These are phyloP conservation scores for Curvularia sp. DNA, from an alignment of 2,329 filamentous ascomycete genomes.

Conservation along the genomic window DNA sequence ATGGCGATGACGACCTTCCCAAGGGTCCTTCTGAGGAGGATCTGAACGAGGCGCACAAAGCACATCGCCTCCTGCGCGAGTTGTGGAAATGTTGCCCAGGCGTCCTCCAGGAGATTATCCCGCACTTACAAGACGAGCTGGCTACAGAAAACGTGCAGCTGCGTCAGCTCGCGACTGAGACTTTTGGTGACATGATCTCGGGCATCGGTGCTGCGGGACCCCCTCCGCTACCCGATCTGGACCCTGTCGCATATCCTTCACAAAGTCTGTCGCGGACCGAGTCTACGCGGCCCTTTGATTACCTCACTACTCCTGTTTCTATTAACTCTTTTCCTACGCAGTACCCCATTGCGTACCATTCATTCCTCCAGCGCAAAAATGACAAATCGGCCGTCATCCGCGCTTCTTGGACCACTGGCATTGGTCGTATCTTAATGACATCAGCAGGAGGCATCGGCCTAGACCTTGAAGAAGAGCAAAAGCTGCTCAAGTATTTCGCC, in stretches of 20 bases:
- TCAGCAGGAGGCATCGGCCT: constrained; percentile 89
- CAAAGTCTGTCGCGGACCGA: constrained; percentile 60
- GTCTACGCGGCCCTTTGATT: constrained; percentile 55
- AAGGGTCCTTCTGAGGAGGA: constrained; percentile 79
- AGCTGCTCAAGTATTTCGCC: constrained; percentile 74
- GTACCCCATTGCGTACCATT: constrained; percentile 78
- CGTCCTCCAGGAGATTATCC: constrained; percentile 90
- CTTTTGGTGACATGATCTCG: constrained; percentile 91
- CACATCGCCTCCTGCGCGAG: constrained; percentile 86
- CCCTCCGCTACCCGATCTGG: constrained; percentile 73
- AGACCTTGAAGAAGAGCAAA: constrained; percentile 79
- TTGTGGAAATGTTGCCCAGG: constrained; percentile 90
- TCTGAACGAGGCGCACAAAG: constrained; percentile 85
- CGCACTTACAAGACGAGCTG: constrained; percentile 90
- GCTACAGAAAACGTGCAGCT: constrained; percentile 88
- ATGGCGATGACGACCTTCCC: constrained; percentile 54
- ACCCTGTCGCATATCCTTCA: constrained; percentile 86
- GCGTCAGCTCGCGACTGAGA: constrained; percentile 87
- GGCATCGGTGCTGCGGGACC: constrained; percentile 92
- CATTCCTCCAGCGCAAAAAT: constrained; percentile 82
- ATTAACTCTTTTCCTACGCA: constrained; percentile 89
- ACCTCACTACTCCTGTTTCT: constrained; percentile 82
- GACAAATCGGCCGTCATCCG: constrained; percentile 86
- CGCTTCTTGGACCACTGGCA: constrained; percentile 82
- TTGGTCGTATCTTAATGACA: constrained; percentile 87